A percentile compares a stretch with the other conserved stretches of the same genome.
phyloP scores from a whole-genome alignment of 1,284 basidiomycete species.

The Hypsizygus ulmarius region DNA sequence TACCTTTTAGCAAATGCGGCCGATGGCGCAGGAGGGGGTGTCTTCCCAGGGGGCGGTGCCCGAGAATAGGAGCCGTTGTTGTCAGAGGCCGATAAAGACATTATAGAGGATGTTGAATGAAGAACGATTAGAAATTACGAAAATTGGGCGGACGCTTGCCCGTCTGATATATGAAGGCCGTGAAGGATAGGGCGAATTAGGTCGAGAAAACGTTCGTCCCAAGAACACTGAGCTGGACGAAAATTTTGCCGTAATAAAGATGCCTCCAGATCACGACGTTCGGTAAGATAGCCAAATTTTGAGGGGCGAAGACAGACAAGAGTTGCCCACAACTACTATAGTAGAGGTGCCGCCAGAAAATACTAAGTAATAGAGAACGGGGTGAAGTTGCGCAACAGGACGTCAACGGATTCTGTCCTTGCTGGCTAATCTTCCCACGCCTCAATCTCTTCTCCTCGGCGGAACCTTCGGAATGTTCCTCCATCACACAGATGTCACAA shows the following conservation, averaged over 20 bases:
- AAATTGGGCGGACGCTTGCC: slow-evolving; percentile 40
- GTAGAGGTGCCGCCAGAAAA: slow-evolving; percentile 37
- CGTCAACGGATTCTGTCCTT: slow-evolving; percentile 25
- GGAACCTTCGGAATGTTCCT: slow-evolving; percentile 8
- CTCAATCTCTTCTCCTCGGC: slow-evolving; percentile 22
- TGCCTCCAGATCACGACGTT: slow-evolving; percentile 22
- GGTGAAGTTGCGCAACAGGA: slow-evolving; percentile 28
- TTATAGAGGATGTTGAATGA: slow-evolving; percentile 64
- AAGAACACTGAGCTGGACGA: slow-evolving; percentile 12
- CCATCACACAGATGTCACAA: background rate
- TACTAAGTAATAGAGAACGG: slow-evolving; percentile 41
- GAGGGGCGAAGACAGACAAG: slow-evolving; percentile 38
- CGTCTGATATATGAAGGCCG: slow-evolving; percentile 37
- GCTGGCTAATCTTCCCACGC: slow-evolving; percentile 37
- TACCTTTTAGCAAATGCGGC: slow-evolving; percentile 87
- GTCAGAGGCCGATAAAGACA: slow-evolving; percentile 84
- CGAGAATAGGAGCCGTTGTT: slow-evolving; percentile 74
- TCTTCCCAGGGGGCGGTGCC: slow-evolving; percentile 75
- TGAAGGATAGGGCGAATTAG: slow-evolving; percentile 46
- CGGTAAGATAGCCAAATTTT: slow-evolving; percentile 33
- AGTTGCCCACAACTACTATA: slow-evolving; percentile 38
- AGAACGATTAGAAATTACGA: slow-evolving; percentile 83
- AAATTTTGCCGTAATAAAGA: slow-evolving; percentile 35
- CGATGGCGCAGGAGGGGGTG: slow-evolving; percentile 85
- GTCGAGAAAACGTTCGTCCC: slow-evolving; percentile 31